Evolutionary conservation across 257 asterid genomes (phyloP).

Genomic region (Cinchona pubescens): DNA sequence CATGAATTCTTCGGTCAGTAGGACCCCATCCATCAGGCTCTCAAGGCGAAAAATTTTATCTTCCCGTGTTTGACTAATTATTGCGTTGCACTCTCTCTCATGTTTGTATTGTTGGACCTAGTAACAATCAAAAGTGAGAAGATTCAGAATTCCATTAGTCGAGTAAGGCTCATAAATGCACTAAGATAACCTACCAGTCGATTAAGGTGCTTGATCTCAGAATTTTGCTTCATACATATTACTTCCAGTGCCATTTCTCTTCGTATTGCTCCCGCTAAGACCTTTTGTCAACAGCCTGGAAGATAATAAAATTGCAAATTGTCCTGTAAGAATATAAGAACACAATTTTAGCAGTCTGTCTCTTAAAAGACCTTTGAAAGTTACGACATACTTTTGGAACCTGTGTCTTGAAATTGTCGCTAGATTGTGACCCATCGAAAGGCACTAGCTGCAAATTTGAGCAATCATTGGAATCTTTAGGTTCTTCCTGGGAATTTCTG

Average conservation of each 20-base stretch:
- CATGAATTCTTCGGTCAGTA: constrained; percentile 82
- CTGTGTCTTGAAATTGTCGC: constrained; percentile 49
- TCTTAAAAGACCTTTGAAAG: background rate
- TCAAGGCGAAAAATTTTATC: constrained; percentile 93
- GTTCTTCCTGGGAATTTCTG: constrained; percentile 36
- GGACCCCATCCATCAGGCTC: constrained; percentile 91
- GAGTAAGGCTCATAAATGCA: background rate
- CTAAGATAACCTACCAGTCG: constrained; percentile 61
- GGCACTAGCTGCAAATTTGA: constrained; percentile 85
- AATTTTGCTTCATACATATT: constrained; percentile 66
- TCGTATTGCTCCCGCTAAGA: constrained; percentile 93
- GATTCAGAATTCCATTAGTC: background rate
- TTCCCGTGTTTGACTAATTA: constrained; percentile 85
- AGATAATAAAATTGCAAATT: constrained; percentile 21
- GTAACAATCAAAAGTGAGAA: constrained; percentile 13
- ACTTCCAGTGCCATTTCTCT: constrained; percentile 99
- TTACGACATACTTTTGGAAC: constrained; percentile 78
- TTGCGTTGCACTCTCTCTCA: constrained; percentile 92
- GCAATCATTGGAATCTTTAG: constrained; percentile 34
- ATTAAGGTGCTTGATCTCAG: constrained; percentile 83
- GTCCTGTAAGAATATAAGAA: constrained; percentile 27
- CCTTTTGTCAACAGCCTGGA: constrained; percentile 95
- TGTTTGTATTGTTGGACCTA: constrained; percentile 96
- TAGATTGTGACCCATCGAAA: constrained; percentile 44
- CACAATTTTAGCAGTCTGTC: constrained; percentile 19